phyloP scores from a whole-genome alignment of 805 yeast genomes.

The Yamadazyma akitaensis region DNA sequence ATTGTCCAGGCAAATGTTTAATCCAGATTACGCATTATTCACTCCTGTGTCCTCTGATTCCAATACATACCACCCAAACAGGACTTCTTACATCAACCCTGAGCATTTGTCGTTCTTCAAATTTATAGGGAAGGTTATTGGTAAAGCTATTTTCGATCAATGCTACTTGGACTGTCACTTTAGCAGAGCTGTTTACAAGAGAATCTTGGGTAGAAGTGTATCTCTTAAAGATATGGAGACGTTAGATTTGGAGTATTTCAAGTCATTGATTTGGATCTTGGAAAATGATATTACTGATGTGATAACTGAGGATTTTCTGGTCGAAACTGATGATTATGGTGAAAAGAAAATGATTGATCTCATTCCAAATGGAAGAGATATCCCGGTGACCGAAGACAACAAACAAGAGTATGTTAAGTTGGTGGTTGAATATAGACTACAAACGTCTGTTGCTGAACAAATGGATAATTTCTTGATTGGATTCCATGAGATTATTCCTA shows the following conservation, averaged over 20 bases:
- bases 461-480: conserved; percentile 82
- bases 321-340: conserved; percentile 91
- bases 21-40: conserved; percentile 91
- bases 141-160: conserved; percentile 87
- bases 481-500: conserved; percentile 85
- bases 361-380: conserved; percentile 74
- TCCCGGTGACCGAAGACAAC: conserved; percentile 86
- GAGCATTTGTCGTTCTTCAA: conserved; percentile 91
- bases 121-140: conserved; percentile 90
- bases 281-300: conserved; percentile 96
- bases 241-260: conserved; percentile 86
- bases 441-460: conserved; percentile 81
- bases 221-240: conserved; percentile 92
- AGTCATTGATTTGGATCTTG: conserved; percentile 91
- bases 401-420: conserved; percentile 83
- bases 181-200: conserved; percentile 90
- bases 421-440: conserved; percentile 83
- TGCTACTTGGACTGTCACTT: conserved; percentile 91
- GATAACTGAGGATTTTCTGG: conserved; percentile 89
- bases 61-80: conserved; percentile 92
- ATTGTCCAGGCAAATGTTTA: conserved; percentile 88
- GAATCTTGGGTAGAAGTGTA: conserved; percentile 73
- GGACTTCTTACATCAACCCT: conserved; percentile 89
- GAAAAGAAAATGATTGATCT: conserved; percentile 82
- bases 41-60: conserved; percentile 88